Evolutionary conservation across 2,329 filamentous ascomycete genomes (phyloP).

Genomic region (Fusarium chlamydosporum): DNA sequence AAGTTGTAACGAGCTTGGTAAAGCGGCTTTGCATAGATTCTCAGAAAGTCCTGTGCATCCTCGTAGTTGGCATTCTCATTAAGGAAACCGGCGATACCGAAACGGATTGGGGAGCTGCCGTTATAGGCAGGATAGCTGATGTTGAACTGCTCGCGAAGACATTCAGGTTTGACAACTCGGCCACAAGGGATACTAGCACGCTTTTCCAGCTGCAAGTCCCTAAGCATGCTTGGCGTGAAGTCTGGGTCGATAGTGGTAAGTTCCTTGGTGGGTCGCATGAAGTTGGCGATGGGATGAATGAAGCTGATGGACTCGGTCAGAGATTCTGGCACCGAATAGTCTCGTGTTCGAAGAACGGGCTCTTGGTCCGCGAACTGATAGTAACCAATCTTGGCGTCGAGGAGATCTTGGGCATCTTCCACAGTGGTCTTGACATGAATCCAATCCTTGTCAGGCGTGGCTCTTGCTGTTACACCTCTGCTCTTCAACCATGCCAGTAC

Average conservation of each 20-base stretch:
- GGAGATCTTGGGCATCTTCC: slow-evolving; percentile 56
- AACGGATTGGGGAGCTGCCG: slow-evolving; percentile 54
- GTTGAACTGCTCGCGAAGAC: slow-evolving; percentile 63
- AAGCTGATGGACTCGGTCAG: slow-evolving; percentile 60
- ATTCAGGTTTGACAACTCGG: slow-evolving; percentile 56
- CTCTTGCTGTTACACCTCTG: slow-evolving; percentile 54
- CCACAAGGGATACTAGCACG: slow-evolving; percentile 52
- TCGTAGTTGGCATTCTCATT: slow-evolving; percentile 62
- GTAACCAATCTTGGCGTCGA: slow-evolving; percentile 58
- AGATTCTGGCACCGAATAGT: slow-evolving; percentile 61
- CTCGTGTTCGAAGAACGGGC: slow-evolving; percentile 60
- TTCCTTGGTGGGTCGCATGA: slow-evolving; percentile 60
- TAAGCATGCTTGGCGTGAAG: slow-evolving; percentile 21
- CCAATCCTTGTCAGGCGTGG: slow-evolving; percentile 57
- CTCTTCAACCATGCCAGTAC: slow-evolving; percentile 61
- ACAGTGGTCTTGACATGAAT: slow-evolving; percentile 61
- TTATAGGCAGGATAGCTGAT: slow-evolving; percentile 56
- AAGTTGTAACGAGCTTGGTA: slow-evolving; percentile 58
- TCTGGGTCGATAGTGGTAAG: slow-evolving; percentile 39
- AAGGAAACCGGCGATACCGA: slow-evolving; percentile 66
- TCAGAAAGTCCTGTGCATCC: slow-evolving; percentile 60
- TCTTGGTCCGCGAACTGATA: slow-evolving; percentile 59
- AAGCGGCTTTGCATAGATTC: slow-evolving; percentile 55
- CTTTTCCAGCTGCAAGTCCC: slow-evolving; percentile 30
- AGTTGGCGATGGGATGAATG: slow-evolving; percentile 64